These are phyloP conservation scores for Chlorella variabilis DNA, from an alignment of 163 green algal species.

Conservation along the genomic window DNA sequence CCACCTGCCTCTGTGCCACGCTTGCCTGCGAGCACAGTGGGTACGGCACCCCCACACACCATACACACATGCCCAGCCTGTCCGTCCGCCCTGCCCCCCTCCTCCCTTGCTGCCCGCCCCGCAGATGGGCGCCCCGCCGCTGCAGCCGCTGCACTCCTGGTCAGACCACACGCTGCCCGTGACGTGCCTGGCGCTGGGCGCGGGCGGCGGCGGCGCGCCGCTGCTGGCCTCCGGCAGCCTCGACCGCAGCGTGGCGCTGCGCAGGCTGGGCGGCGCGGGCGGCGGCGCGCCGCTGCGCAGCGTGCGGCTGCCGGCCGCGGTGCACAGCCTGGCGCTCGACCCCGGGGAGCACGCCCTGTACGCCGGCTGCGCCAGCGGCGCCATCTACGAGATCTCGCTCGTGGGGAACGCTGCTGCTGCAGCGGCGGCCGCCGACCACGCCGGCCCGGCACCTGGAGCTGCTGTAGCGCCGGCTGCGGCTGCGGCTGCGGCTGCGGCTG, in stretches of 20 bases:
- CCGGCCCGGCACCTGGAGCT: neutral
- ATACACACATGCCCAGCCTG: no score
- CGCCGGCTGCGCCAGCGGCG: slow-evolving; percentile 69
- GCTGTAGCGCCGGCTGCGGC: neutral
- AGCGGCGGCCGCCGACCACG: neutral
- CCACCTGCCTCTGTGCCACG: no score
- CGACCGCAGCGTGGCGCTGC: slow-evolving; percentile 80
- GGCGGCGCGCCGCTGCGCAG: slow-evolving; percentile 59
- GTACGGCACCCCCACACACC: no score
- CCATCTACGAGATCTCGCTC: slow-evolving; percentile 68
- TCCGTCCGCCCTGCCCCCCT: neutral
- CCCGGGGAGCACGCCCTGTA: slow-evolving; percentile 73
- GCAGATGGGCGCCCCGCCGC: slow-evolving; percentile 18
- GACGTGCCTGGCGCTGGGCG: slow-evolving; percentile 66
- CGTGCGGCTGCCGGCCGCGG: slow-evolving; percentile 63
- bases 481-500: neutral
- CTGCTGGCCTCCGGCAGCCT: slow-evolving; percentile 69
- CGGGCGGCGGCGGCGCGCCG: slow-evolving; percentile 53
- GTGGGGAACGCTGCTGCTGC: slow-evolving; percentile 16
- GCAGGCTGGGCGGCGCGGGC: slow-evolving; percentile 50
- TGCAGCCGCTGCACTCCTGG: slow-evolving; percentile 65
- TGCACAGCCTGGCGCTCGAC: slow-evolving; percentile 70
- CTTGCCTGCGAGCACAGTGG: no score
- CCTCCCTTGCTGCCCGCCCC: neutral
- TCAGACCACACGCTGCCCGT: slow-evolving; percentile 88